Evolutionary conservation across 345 rosid genomes (phyloP).

Genomic region (Salix dunnii): DNA sequence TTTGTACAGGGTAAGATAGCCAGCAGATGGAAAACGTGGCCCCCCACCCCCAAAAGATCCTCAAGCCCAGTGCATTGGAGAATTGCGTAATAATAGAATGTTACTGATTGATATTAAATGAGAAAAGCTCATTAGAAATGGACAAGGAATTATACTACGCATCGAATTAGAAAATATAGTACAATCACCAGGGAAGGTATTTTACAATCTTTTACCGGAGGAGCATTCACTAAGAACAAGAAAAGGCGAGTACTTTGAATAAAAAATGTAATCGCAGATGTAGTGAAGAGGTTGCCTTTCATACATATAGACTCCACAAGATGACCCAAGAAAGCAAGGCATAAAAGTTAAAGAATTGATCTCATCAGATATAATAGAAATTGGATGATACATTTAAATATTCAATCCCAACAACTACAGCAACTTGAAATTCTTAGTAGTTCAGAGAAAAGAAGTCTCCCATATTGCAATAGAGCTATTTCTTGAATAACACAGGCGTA

Average conservation of each 20-base stretch:
- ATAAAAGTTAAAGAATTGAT: background rate
- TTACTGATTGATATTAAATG: background rate
- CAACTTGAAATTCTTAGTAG: background rate
- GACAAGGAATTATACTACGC: background rate
- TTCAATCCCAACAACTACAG: background rate
- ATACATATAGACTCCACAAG: background rate
- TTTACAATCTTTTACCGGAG: background rate
- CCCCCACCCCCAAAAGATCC: background rate
- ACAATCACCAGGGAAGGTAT: background rate
- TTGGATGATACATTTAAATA: background rate
- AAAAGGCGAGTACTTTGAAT: background rate
- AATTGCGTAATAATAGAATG: background rate
- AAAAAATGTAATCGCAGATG: background rate
- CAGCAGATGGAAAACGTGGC: background rate
- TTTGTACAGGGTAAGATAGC: constrained; percentile 1
- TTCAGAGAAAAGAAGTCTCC: background rate
- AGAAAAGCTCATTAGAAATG: background rate
- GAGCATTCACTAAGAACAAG: background rate
- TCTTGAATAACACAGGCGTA: background rate
- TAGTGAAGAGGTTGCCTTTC: background rate
- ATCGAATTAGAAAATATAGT: background rate
- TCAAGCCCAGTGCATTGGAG: background rate
- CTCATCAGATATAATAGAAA: background rate
- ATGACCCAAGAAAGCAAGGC: background rate
- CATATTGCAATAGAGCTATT: background rate